Percentiles rank a stretch among this genome's conserved stretches.
Evolutionary conservation across 495 filamentous ascomycete genomes (phyloP).

Genomic region (Xylaria flabelliformis): DNA sequence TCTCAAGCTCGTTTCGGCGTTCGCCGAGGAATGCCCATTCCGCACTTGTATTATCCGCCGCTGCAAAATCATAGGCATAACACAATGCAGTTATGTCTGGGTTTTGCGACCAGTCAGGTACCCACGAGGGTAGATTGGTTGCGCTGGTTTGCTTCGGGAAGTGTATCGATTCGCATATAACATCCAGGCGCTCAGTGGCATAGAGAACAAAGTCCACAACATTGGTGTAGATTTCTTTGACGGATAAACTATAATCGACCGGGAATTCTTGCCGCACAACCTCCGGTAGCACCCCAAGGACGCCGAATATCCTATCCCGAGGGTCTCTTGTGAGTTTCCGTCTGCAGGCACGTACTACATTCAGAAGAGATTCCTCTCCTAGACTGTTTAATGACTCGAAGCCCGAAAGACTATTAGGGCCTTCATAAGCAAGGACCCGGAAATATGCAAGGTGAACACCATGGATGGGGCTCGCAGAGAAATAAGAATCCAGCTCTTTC

Average conservation of each 20-base stretch:
- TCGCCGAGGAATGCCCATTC: not conserved
- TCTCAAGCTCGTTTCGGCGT: not conserved
- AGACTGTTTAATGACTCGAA: no score
- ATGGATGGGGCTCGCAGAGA: not conserved
- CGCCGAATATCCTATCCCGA: not conserved
- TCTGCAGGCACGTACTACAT: not conserved
- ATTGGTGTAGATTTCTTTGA: conserved; percentile 5
- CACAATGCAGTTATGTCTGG: not conserved
- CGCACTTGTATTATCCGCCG: not conserved
- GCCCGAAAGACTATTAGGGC: not conserved
- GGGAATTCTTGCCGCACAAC: not conserved
- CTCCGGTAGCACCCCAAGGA: conserved; percentile 4
- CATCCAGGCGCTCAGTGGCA: not conserved
- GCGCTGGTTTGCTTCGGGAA: not conserved
- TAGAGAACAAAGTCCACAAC: not conserved
- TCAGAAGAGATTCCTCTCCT: not conserved
- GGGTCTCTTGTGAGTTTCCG: conserved; percentile 7
- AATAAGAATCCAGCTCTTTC: not conserved
- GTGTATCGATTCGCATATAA: conserved; percentile 8
- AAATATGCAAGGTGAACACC: not conserved
- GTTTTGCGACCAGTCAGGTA: not conserved
- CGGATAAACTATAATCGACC: not conserved
- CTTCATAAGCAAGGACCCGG: not conserved
- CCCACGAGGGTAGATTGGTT: conserved; percentile 2
- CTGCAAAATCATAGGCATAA: not conserved